phyloP scores from a whole-genome alignment of 306 rosid species.

The Vachellia collinsii region DNA sequence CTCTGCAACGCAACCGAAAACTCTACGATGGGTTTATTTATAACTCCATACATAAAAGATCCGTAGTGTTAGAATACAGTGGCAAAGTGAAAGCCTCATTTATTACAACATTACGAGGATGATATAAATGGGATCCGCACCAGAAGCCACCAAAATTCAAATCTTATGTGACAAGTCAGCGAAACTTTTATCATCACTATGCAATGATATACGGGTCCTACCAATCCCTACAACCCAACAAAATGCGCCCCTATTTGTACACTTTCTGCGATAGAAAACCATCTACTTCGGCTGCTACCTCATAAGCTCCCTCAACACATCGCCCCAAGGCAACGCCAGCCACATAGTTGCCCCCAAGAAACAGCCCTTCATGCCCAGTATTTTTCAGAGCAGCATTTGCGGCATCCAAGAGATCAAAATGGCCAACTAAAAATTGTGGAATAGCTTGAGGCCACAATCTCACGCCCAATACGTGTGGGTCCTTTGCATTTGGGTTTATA shows the following conservation, averaged over 20 bases:
- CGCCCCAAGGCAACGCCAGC: conserved; percentile 97
- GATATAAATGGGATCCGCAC: conserved; percentile 11
- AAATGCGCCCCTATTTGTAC: conserved; percentile 48
- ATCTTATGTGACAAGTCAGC: conserved; percentile 22
- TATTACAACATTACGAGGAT: conserved; percentile 19
- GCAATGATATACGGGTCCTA: conserved; percentile 22
- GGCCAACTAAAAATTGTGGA: conserved; percentile 94
- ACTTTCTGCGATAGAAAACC: conserved; percentile 62
- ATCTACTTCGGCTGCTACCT: conserved; percentile 75
- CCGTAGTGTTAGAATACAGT: background rate
- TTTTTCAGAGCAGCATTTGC: conserved; percentile 70
- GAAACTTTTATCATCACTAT: conserved; percentile 10
- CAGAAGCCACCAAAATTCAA: background rate
- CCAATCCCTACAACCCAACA: conserved; percentile 22
- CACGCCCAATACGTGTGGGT: conserved; percentile 74
- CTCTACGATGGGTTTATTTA: background rate
- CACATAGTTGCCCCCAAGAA: conserved; percentile 91
- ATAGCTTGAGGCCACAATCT: conserved; percentile 93
- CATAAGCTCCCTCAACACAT: conserved; percentile 94
- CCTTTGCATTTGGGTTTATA: conserved; percentile 65
- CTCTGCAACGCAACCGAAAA: background rate
- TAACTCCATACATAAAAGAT: background rate
- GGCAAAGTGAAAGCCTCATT: conserved; percentile 30
- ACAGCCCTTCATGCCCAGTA: conserved; percentile 71
- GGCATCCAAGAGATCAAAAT: conserved; percentile 75